Percentiles rank a stretch among this genome's conserved stretches.
Conservation (phyloP, 2,329 filamentous ascomycete genomes). For the Gaeumannomyces sp. region DNA sequence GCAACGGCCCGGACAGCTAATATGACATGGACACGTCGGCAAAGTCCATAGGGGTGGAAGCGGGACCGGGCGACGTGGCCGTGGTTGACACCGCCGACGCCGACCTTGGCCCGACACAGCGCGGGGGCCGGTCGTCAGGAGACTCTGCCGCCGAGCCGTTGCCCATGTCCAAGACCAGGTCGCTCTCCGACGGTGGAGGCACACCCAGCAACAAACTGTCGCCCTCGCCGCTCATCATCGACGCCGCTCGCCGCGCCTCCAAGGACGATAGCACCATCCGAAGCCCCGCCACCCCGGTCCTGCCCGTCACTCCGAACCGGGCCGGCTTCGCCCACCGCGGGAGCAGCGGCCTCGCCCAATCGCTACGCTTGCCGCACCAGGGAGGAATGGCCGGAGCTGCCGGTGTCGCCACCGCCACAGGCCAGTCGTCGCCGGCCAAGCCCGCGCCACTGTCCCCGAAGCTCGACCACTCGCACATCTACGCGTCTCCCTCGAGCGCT, state of each 20-base stretch:
- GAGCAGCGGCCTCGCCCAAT: constrained; percentile 35
- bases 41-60: neutral
- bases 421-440: constrained; percentile 37
- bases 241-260: constrained; percentile 48
- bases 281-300: constrained; percentile 25
- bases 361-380: constrained; percentile 15
- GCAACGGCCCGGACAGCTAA: neutral
- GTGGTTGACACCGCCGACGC: constrained; percentile 5
- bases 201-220: constrained; percentile 45
- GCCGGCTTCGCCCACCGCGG: constrained; percentile 56
- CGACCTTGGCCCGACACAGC: constrained; percentile 3
- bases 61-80: constrained; percentile 6
- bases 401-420: constrained; percentile 15
- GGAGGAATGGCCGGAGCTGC: constrained; percentile 25
- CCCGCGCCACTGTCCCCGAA: constrained; percentile 76
- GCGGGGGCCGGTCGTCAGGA: neutral
- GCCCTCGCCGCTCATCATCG: constrained; percentile 51
- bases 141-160: constrained; percentile 23
- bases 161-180: constrained; percentile 43
- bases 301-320: constrained; percentile 67
- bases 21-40: constrained; percentile 9
- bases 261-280: constrained; percentile 61
- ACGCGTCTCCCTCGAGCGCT: constrained; percentile 81
- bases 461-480: constrained; percentile 76
- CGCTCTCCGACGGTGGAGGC: constrained; percentile 57